Evolutionary conservation across 1,139 yeast species (phyloP), one percentile per base, ranked within the genome.

Genomic region (Saccharomycopsis hybrid): DNA sequence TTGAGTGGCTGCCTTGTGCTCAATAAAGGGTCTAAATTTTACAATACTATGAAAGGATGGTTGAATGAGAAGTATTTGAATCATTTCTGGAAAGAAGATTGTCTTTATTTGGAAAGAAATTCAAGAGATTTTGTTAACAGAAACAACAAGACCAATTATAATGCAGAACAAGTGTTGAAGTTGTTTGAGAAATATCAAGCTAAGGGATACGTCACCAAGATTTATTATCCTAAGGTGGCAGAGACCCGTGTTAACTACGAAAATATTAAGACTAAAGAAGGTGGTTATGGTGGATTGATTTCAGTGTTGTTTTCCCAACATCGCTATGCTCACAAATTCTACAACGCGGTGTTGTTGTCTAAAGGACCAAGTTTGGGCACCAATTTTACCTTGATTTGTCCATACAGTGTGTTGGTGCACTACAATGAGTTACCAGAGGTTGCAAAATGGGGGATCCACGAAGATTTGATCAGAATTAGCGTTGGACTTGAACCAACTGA

Each of bases 321-420:
- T 7, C 69, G 71, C 9, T 80, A 79, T 57, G 96, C 96, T 0
- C 73, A 74, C 43, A 71, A 70, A 31, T 92, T 92, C 63, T 92
- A 85, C 69, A 85, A 92, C 65, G 73, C 80, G 2, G 76, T 86
- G 46, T 72, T 77, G 46, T 69, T 90, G 52, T 87, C 92, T 56
- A 92, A 92, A 65, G 97, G 97, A 2, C 97, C 97, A 3, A 85
- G 95, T 18, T 73, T 92, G 58, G 97, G 97, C 3, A 89, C 97
- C 0, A 92, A 88, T 65, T 88, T 89, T 69, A 88, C 97, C 0
- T 72, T 90, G 59, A 90, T 88, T 3, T 88, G 95, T 62, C 97
- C 97, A 5, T 92, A 92, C 65, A 78, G 96, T 2, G 77, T 92
- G 45, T 73, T 92, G 55, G 97, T 97, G 0, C 97, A 92, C 65